Base-by-base conservation (phyloP, 768 basidiomycete species). In the Serpula lacrymans region DNA sequence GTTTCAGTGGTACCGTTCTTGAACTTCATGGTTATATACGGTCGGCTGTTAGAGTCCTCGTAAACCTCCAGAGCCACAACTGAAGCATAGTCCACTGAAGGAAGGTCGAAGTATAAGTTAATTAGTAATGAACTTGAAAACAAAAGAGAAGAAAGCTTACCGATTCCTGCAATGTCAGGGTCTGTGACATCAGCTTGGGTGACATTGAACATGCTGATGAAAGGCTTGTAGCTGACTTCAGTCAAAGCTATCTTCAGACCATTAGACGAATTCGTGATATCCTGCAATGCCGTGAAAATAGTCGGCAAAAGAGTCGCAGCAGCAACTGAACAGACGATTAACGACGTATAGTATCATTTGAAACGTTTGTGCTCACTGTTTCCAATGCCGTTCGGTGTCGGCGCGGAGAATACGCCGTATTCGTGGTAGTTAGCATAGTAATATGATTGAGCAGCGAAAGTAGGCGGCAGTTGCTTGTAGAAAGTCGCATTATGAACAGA, bases 11-110 rank as follows among this genome's bases (percentile, higher is more conserved):
- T 83, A 32, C 84, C 84, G 59, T 88, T 88, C 74, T 75, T 80
- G 74, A 85, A 84, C 61, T 72, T 78, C 75, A 86, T 72, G 53
- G 82, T 79, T 50, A 88, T 81, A 37, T 81, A 77, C 50, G 74
- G 66, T 45, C 83, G 80, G 20, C 80, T 80, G 23, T 78, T 75
- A 39, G 74, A 71, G 16, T 79, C 78, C 30, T 78, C 75, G 55
- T 80, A 78, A 49, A 86, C 73, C 66, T 88, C 84, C 43, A 86
- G 79, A 34, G 74, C 80, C 39, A 85, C 59, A 27, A 82, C 81
- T 39, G 81, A 78, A 4, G 78, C 75, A 54, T 70, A 84, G 58
- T 86, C 69, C 45, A 82, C 84, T 85, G 38, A 26, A 6, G 34
- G 24, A 13, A 11, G 42, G 41, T 13, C n/a, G 8, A 28, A n/a